These are phyloP conservation scores for Cordyceps fumosorosea DNA, from an alignment of 2,329 filamentous ascomycete species.

Conservation along the genomic window DNA sequence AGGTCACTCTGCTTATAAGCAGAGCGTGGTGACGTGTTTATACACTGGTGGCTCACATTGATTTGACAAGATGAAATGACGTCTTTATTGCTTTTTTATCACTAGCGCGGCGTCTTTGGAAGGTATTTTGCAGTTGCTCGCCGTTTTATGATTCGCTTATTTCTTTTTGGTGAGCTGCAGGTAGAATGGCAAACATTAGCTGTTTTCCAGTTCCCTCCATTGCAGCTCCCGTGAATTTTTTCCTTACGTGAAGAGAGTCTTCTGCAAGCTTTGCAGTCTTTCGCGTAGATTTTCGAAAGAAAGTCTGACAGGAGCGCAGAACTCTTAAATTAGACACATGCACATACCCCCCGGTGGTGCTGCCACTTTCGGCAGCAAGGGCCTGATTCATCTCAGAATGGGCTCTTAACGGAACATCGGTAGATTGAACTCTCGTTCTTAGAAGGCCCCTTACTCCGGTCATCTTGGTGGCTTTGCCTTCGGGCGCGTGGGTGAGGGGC, in stretches of 20 bases:
- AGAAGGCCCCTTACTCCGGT: conserved; percentile 32
- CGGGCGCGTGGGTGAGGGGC: conserved; percentile 29
- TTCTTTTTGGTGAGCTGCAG: conserved; percentile 1
- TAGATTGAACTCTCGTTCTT: conserved; percentile 42
- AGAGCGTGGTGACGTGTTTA: conserved; percentile 13
- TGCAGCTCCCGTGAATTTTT: background rate
- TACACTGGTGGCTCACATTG: conserved; percentile 12
- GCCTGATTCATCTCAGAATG: conserved; percentile 60
- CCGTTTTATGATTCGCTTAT: background rate
- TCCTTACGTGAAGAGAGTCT: conserved; percentile 13
- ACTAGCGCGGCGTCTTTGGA: conserved; percentile 32
- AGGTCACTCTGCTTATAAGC: conserved; percentile 19
- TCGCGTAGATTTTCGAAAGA: conserved; percentile 3
- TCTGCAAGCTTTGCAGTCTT: background rate
- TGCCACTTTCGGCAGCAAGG: conserved; percentile 66
- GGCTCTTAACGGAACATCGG: conserved; percentile 81
- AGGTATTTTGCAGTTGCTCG: conserved; percentile 11
- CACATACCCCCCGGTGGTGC: conserved; percentile 56
- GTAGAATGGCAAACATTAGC: conserved; percentile 12
- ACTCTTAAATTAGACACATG: background rate
- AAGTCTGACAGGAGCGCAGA: background rate
- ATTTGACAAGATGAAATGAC: conserved; percentile 11
- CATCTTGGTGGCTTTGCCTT: conserved; percentile 19
- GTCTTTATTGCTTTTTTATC: conserved; percentile 15
- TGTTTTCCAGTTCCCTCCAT: background rate